Percentiles rank a stretch among this genome's conserved stretches.
These are phyloP conservation scores for Chytridium lagenaria DNA, from an alignment of 371 early-diverging fungal genomes.

Conservation along the genomic window DNA sequence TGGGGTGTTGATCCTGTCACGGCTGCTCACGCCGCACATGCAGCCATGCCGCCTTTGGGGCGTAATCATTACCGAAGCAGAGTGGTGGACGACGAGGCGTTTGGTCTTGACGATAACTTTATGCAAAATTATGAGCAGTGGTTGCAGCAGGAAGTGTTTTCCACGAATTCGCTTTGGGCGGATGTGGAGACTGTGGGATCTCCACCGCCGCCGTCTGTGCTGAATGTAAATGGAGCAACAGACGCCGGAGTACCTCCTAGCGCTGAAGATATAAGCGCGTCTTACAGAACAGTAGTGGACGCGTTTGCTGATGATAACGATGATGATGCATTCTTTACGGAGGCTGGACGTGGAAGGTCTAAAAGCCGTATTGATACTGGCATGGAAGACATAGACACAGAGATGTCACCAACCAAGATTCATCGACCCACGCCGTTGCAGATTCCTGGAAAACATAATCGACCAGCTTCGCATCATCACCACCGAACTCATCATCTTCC, in stretches of 20 bases:
- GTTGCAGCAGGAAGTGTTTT: conserved; percentile 68
- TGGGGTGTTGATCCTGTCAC: neutral
- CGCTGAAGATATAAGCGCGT: too few species aligned
- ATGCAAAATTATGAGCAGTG: conserved; percentile 68
- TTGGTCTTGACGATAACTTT: conserved; percentile 48
- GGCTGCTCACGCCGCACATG: conserved; percentile 1
- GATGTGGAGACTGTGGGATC: neutral
- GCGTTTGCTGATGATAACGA: neutral
- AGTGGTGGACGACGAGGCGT: conserved; percentile 11
- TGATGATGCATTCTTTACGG: neutral
- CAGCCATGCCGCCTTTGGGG: neutral
- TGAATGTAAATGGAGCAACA: too few species aligned
- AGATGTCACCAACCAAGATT: neutral
- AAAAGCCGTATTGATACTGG: neutral
- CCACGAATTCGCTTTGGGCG: neutral
- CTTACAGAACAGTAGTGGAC: too few species aligned
- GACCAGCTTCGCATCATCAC: neutral
- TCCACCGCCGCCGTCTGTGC: neutral
- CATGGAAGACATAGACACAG: neutral
- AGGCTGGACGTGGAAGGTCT: conserved; percentile 5
- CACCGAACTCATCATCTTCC: neutral
- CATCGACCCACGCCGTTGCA: neutral
- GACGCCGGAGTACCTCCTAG: too few species aligned
- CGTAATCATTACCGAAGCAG: conserved; percentile 6
- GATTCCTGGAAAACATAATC: conserved; percentile 9